A percentile compares a stretch with the other conserved stretches of the same genome.
Conservation (phyloP, 495 filamentous ascomycete genomes). For the Cudoniella acicularis region DNA sequence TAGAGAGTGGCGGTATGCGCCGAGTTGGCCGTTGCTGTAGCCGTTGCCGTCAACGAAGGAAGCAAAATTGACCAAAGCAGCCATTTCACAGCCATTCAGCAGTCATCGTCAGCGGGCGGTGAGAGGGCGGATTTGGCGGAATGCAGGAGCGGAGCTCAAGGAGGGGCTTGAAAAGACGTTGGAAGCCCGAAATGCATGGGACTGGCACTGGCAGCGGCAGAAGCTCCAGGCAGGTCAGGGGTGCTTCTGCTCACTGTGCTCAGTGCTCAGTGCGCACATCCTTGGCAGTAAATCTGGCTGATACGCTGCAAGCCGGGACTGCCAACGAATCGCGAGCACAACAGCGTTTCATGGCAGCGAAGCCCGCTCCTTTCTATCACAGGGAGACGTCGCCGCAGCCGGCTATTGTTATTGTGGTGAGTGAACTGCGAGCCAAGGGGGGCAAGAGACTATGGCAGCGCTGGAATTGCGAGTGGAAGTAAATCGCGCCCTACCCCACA, state of each 20-base stretch:
- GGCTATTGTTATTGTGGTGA: background rate
- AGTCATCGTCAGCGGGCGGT: background rate
- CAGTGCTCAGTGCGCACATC: too few species aligned
- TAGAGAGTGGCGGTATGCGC: background rate
- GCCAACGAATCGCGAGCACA: background rate
- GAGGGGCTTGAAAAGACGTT: background rate
- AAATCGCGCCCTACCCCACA: background rate
- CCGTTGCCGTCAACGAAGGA: background rate
- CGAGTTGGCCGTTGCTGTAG: background rate
- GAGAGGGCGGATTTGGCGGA: background rate
- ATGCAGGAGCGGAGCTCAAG: background rate
- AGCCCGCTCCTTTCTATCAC: background rate
- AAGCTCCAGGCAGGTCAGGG: too few species aligned
- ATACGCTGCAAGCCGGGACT: background rate
- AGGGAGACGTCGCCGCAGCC: too few species aligned
- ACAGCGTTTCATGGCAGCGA: background rate
- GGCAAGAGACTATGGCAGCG: background rate
- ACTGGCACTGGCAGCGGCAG: too few species aligned
- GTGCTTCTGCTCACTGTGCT: too few species aligned
- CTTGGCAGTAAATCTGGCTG: background rate
- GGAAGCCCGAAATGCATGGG: background rate
- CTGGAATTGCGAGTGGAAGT: background rate
- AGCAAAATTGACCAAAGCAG: background rate
- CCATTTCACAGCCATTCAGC: background rate
- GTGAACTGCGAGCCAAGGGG: background rate